phyloP scores from a whole-genome alignment of 345 rosid genomes.

The Anastatica hierochuntica region DNA sequence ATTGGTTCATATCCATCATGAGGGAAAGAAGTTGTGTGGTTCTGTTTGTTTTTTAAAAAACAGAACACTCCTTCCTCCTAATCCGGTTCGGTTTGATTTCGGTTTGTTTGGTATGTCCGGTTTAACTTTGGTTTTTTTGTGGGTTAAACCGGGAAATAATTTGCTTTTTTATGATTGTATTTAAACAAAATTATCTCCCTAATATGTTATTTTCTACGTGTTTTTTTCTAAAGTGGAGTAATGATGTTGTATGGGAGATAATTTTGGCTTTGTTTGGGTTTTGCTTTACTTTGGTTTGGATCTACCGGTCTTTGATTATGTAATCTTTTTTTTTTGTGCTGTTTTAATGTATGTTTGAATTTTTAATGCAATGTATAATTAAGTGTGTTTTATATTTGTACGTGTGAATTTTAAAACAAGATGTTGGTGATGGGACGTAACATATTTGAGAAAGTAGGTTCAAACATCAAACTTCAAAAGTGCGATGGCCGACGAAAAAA shows the following conservation, averaged over 20 bases:
- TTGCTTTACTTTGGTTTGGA: no score
- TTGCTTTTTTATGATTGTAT: not conserved
- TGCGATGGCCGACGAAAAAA: no score
- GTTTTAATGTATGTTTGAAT: no score
- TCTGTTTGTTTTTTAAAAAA: slow-evolving; percentile 29
- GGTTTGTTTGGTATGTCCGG: slow-evolving; percentile 1
- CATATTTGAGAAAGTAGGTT: no score
- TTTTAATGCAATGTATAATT: no score
- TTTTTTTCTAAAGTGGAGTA: slow-evolving; percentile 24
- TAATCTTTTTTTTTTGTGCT: no score
- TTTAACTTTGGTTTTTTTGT: slow-evolving; percentile 14
- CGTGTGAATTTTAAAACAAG: no score
- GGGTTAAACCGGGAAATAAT: slow-evolving; percentile 23
- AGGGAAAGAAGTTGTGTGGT: slow-evolving; percentile 2
- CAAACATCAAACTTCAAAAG: no score
- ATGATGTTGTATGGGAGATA: slow-evolving; percentile 19
- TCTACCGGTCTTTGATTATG: no score
- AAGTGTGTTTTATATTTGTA: no score
- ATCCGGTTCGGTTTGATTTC: slow-evolving; percentile 15
- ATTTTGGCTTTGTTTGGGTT: not conserved
- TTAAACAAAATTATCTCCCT: slow-evolving; percentile 19
- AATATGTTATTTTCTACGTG: slow-evolving; percentile 29
- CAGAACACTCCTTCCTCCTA: slow-evolving; percentile 14
- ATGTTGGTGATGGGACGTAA: no score
- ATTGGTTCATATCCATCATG: not conserved